Evolutionary conservation across 192 early-diverging fungal genomes (phyloP), one percentile per base, ranked within the genome.

Genomic region (Entomortierella parvispora): DNA sequence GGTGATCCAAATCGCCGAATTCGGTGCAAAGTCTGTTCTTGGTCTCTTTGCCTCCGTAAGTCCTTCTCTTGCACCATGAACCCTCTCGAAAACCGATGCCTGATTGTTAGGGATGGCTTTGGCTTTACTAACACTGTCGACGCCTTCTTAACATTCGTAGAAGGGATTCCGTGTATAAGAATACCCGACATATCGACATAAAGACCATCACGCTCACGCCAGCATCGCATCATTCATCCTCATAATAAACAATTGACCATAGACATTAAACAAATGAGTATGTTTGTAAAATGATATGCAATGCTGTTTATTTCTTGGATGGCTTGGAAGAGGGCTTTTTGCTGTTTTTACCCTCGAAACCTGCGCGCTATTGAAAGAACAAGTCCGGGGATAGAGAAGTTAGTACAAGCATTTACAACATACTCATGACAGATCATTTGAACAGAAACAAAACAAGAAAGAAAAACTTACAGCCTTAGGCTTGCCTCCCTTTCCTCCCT

Each of bases 41-140:
- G 85, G 86, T 6, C 61, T 79, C 31, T 29, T 86, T 31, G 70
- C 65, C 17, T 83, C 81, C 15, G 86, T 88, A 83, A 85, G 80
- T 77, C 14, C 4, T 46, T 20, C 22, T 12, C 37, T 40, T 9
- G 44, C 44, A 17, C 44, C n/a, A 18, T 45, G 14, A 45, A 45
- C 44, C n/a, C 14, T 17, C 44, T 17, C 44, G 44, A 45, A 2
- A 45, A 2, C n/a, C n/a, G n/a, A n/a, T n/a, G n/a, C n/a, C n/a
- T n/a, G n/a, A n/a, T n/a, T n/a, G n/a, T n/a, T n/a, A n/a, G n/a
- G 17, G 11, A 3, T 28, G 0, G 12, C n/a, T 15, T 50, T 15
- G 23, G n/a, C 1, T 14, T 40, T 62, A 62, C 34, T 23, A 54
- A 34, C 42, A 17, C 10, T 12, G 4, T 20, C 9, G 23, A 6